These are phyloP conservation scores for Lotus japonicus DNA, from an alignment of 306 rosid species.

Conservation along the genomic window DNA sequence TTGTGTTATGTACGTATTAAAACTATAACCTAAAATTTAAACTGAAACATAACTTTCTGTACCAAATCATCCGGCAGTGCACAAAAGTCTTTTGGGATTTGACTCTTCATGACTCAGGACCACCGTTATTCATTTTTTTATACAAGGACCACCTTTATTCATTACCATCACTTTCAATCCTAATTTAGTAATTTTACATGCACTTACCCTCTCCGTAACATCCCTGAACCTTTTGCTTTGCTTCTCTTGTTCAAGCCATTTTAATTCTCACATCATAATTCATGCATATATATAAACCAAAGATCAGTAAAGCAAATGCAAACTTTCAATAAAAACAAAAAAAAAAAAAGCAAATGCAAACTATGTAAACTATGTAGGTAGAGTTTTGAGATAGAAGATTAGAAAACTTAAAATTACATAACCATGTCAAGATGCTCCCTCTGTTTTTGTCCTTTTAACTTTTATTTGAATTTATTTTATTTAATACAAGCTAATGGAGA, in stretches of 20 bases:
- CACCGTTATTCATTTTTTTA: neutral
- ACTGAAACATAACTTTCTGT: slow-evolving; percentile 15
- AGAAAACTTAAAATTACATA: neutral
- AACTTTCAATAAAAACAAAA: no score
- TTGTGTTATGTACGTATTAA: no score
- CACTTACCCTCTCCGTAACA: neutral
- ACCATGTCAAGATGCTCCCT: no score
- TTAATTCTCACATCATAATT: neutral
- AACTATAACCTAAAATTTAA: neutral
- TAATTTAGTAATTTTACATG: neutral
- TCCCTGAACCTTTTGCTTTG: neutral
- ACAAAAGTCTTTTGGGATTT: slow-evolving; percentile 15
- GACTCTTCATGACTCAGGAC: slow-evolving; percentile 12
- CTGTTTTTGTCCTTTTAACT: no score
- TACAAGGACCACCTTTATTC: slow-evolving; percentile 23
- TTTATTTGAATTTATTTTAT: no score
- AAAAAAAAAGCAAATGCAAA: slow-evolving; percentile 5
- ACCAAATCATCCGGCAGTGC: slow-evolving; percentile 23
- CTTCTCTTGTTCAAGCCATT: neutral
- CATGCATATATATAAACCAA: neutral
- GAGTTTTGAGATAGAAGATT: neutral
- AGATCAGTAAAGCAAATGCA: neutral
- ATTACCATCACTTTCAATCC: slow-evolving; percentile 11
- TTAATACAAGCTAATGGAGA: no score
- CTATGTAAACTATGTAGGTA: neutral